phyloP scores from a whole-genome alignment of 768 basidiomycete species.

The Chalciporus pseudorubinellus region DNA sequence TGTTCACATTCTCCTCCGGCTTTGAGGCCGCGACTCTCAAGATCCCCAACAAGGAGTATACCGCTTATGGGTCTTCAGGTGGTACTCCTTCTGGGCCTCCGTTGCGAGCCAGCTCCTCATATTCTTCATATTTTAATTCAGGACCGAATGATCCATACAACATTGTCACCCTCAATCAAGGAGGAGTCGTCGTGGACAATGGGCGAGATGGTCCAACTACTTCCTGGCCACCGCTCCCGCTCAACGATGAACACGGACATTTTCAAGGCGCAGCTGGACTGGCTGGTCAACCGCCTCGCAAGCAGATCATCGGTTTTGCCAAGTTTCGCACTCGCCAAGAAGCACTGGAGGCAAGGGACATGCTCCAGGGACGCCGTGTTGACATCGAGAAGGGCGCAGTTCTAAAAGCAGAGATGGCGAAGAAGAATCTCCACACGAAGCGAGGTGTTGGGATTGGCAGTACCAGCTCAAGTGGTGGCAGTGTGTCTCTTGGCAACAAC shows the following conservation, averaged over 20 bases:
- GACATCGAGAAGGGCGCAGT: conserved; percentile 92
- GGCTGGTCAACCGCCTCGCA: conserved; percentile 57
- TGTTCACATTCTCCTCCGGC: conserved; percentile 95
- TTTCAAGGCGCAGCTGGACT: conserved; percentile 27
- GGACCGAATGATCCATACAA: conserved; percentile 82
- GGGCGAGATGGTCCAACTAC: conserved; percentile 70
- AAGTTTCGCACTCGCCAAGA: conserved; percentile 88
- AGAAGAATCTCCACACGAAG: conserved; percentile 98
- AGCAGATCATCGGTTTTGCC: conserved; percentile 98
- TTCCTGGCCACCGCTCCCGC: conserved; percentile 55
- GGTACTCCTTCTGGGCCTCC: conserved; percentile 35
- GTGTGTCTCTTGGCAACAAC: conserved; percentile 27
- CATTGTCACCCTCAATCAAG: conserved; percentile 78
- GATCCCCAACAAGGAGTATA: conserved; percentile 90
- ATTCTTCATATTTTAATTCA: conserved; percentile 36
- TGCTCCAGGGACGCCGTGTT: conserved; percentile 84
- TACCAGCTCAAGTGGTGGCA: conserved; percentile 25
- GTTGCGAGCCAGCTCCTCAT: conserved; percentile 35
- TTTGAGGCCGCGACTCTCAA: conserved; percentile 98
- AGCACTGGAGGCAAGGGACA: conserved; percentile 83
- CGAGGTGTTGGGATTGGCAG: conserved; percentile 74
- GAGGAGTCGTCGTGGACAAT: conserved; percentile 77
- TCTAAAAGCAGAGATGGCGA: conserved; percentile 98
- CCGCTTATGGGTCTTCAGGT: conserved; percentile 58
- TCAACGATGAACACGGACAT: conserved; percentile 33